phyloP scores from a whole-genome alignment of 495 filamentous ascomycete species.

The Tuber melanosporum region DNA sequence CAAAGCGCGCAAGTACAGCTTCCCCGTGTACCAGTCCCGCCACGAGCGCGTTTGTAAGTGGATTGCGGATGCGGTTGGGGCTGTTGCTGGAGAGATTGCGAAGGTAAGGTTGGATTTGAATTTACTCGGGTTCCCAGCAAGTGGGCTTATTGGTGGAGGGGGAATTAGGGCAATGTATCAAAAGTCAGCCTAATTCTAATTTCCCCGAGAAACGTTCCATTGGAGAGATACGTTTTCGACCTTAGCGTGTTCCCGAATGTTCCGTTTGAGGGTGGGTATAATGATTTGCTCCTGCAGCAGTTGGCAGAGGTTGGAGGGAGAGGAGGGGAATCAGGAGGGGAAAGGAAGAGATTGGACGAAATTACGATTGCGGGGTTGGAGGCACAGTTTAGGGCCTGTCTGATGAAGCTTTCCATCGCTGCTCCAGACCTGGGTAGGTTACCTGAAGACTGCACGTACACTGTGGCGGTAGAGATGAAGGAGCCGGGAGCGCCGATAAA shows the following conservation, averaged over 20 bases:
- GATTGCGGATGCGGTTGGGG: constrained; percentile 75
- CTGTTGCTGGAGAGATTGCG: constrained; percentile 66
- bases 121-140: constrained; percentile 25
- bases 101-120: constrained; percentile 45
- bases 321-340: constrained; percentile 43
- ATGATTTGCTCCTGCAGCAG: constrained; percentile 21
- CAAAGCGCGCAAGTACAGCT: constrained; percentile 75
- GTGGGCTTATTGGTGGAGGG: constrained; percentile 3
- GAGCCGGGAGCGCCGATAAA: constrained; percentile 61
- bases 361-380: constrained; percentile 53
- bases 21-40: constrained; percentile 78
- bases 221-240: constrained; percentile 87
- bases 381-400: constrained; percentile 61
- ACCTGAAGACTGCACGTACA: constrained; percentile 74
- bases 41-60: constrained; percentile 88
- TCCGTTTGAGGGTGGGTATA: constrained; percentile 44
- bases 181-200: constrained; percentile 33
- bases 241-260: constrained; percentile 65
- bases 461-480: constrained; percentile 75
- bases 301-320: constrained; percentile 46
- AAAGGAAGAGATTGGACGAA: constrained; percentile 40
- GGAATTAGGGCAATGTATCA: constrained; percentile 21
- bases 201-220: constrained; percentile 42
- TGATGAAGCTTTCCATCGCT: constrained; percentile 50
- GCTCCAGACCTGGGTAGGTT: constrained; percentile 58